A percentile compares a stretch with the other conserved stretches of the same genome.
Conservation (phyloP, 108 stramenopile species). For the Mediolabrus comicus region DNA sequence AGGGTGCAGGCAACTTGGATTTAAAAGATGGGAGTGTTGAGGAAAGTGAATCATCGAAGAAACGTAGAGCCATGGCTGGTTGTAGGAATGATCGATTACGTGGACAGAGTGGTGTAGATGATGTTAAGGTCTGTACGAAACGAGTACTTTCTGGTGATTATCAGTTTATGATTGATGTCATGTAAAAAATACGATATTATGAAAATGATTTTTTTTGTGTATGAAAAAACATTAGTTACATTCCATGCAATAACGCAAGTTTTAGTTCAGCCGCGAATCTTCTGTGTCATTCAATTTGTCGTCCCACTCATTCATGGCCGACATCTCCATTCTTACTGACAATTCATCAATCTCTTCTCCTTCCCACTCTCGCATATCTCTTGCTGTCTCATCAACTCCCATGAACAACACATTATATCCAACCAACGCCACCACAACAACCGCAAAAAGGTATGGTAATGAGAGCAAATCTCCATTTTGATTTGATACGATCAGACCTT, state of each 20-base stretch:
- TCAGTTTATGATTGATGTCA: constrained; percentile 53
- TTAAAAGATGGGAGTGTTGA: constrained; percentile 29
- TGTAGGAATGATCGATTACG: constrained; percentile 47
- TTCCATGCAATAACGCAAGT: no score
- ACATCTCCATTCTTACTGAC: neutral
- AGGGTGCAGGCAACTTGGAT: constrained; percentile 59
- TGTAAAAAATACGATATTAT: no score
- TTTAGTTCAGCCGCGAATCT: no score
- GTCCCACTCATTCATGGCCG: neutral
- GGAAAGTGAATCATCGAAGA: constrained; percentile 53
- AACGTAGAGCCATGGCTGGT: constrained; percentile 56
- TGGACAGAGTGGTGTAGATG: constrained; percentile 25
- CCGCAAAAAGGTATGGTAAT: neutral
- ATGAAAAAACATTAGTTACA: neutral
- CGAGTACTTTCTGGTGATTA: constrained; percentile 52
- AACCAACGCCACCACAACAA: neutral
- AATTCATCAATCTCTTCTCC: neutral
- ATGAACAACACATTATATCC: neutral
- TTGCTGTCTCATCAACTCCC: neutral
- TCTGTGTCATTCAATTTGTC: neutral
- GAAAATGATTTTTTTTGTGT: neutral
- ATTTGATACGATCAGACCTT: neutral
- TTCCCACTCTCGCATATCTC: neutral
- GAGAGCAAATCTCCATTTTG: neutral
- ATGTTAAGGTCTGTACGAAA: constrained; percentile 45